These are phyloP conservation scores for Pyrus pyrifolia DNA, from an alignment of 306 rosid genomes.

Conservation along the genomic window DNA sequence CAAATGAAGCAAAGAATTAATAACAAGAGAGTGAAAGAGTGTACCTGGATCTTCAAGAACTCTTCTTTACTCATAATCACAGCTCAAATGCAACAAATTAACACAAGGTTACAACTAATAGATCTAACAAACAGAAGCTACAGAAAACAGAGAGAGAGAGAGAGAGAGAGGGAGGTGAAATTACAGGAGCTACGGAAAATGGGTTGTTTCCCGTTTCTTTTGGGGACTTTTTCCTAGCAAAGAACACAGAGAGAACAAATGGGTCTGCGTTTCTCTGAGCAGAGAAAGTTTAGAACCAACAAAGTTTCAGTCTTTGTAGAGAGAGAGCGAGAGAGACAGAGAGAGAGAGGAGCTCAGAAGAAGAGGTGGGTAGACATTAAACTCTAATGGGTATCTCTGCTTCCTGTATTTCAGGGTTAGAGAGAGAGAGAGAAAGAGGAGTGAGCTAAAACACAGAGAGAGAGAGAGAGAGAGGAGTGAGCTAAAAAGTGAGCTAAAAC, in stretches of 20 bases:
- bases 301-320: constrained; percentile 32
- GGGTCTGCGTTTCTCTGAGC: constrained; percentile 30
- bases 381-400: constrained; percentile 20
- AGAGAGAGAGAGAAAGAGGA: constrained; percentile 1
- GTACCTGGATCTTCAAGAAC: constrained; percentile 86
- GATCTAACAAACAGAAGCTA: constrained; percentile 38
- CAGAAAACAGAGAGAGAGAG: constrained; percentile 3
- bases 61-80: constrained; percentile 75
- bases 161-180: not conserved
- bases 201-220: constrained; percentile 10
- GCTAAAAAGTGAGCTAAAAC: too few species aligned
- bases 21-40: constrained; percentile 1
- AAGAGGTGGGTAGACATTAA: constrained; percentile 35
- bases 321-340: constrained; percentile 4
- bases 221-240: constrained; percentile 21
- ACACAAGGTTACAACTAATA: constrained; percentile 22
- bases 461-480: too few species aligned
- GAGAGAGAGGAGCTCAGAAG: constrained; percentile 14
- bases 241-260: constrained; percentile 17
- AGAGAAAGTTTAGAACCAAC: constrained; percentile 23
- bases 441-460: not conserved
- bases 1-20: constrained; percentile 8
- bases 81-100: constrained; percentile 23
- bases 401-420: constrained; percentile 39
- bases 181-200: not conserved